Evolutionary conservation across 2,329 filamentous ascomycete genomes (phyloP).

Genomic region (Chrysosphaeria jannelii): DNA sequence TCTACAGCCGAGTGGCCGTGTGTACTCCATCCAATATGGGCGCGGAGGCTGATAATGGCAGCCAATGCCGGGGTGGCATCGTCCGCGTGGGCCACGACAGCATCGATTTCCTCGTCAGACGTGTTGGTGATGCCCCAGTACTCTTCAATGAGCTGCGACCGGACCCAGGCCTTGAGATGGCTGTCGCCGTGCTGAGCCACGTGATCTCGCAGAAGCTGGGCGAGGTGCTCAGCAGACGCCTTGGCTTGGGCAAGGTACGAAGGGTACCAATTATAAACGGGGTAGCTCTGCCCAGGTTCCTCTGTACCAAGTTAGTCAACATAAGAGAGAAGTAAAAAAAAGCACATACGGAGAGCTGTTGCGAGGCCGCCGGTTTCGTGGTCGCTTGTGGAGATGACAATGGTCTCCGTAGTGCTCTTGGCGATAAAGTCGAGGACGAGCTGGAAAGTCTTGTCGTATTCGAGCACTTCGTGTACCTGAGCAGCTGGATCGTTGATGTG

Average conservation of each 20-base stretch:
- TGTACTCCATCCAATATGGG: conserved; percentile 78
- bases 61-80: conserved; percentile 31
- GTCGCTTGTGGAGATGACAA: conserved; percentile 75
- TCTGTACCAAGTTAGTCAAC: conserved; percentile 8
- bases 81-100: conserved; percentile 26
- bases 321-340: not conserved
- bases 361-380: conserved; percentile 85
- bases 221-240: conserved; percentile 44
- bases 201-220: conserved; percentile 27
- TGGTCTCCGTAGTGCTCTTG: conserved; percentile 36
- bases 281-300: conserved; percentile 18
- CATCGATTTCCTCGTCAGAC: conserved; percentile 35
- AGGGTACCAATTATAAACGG: conserved; percentile 51
- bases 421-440: conserved; percentile 64
- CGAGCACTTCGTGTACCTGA: conserved; percentile 76
- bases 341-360: conserved; percentile 37
- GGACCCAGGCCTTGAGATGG: conserved; percentile 30
- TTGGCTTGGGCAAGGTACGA: conserved; percentile 45
- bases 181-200: conserved; percentile 10
- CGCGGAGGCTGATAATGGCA: conserved; percentile 61
- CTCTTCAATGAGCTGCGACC: conserved; percentile 30
- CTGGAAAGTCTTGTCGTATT: conserved; percentile 68
- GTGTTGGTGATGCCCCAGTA: conserved; percentile 54
- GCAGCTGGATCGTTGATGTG: conserved; percentile 61
- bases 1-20: conserved; percentile 85